phyloP scores from a whole-genome alignment of 495 filamentous ascomycete species.

The Podospora anserina region DNA sequence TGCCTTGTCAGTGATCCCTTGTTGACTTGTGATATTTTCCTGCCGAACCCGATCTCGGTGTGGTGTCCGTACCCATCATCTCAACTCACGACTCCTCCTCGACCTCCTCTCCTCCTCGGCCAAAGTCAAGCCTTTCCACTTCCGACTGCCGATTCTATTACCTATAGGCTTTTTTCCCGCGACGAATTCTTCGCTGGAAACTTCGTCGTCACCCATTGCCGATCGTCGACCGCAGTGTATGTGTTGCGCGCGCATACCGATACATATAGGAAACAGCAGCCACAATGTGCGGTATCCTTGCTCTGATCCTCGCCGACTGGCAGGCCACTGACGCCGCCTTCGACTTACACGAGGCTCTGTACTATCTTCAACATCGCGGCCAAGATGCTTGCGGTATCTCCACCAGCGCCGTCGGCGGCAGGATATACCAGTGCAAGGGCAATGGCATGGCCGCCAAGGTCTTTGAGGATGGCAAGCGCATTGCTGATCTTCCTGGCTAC shows the following conservation, averaged over 20 bases:
- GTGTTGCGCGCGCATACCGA: background rate
- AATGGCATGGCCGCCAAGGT: conserved; percentile 87
- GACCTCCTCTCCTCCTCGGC: background rate
- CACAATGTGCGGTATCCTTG: conserved; percentile 85
- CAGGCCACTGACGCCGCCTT: conserved; percentile 41
- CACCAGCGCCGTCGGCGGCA: conserved; percentile 72
- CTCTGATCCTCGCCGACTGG: conserved; percentile 64
- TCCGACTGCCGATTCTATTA: background rate
- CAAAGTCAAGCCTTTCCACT: background rate
- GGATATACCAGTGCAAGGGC: conserved; percentile 86
- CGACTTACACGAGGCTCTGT: conserved; percentile 85
- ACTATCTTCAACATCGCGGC: conserved; percentile 77
- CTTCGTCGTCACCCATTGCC: conserved; percentile 2
- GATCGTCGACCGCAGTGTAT: background rate
- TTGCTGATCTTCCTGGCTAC: conserved; percentile 76
- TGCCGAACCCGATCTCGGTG: conserved; percentile 1
- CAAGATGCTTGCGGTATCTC: conserved; percentile 92
- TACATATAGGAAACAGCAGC: background rate
- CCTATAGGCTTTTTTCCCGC: background rate
- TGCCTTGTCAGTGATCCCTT: conserved; percentile 4
- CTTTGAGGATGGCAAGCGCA: conserved; percentile 72
- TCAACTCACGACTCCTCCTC: background rate
- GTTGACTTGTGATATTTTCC: background rate
- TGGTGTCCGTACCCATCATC: background rate
- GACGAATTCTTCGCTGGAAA: conserved; percentile 3